Conservation (phyloP, 768 basidiomycete genomes). For the Boletus eberwhitei region DNA sequence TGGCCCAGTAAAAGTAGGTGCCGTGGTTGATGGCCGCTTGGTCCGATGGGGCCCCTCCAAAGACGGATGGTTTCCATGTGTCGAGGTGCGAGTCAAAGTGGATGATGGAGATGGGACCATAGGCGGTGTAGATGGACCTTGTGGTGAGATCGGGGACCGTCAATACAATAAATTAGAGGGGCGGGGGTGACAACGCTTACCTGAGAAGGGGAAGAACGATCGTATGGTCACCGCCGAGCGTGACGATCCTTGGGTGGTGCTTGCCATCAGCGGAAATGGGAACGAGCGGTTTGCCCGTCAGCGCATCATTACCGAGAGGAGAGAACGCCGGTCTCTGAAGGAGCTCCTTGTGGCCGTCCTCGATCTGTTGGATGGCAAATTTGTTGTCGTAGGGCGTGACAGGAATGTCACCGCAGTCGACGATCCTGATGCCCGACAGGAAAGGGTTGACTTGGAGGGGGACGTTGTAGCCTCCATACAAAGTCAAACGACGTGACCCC, state of each 20-base stretch:
- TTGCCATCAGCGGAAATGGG: slow-evolving; percentile 68
- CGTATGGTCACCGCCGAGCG: slow-evolving; percentile 87
- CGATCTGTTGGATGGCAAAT: slow-evolving; percentile 70
- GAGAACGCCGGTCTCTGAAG: slow-evolving; percentile 63
- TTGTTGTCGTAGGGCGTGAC: slow-evolving; percentile 79
- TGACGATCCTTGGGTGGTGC: slow-evolving; percentile 75
- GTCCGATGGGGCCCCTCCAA: slow-evolving; percentile 68
- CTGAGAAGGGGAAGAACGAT: slow-evolving; percentile 61
- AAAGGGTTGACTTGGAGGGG: slow-evolving; percentile 74
- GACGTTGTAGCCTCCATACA: slow-evolving; percentile 79
- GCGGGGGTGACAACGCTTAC: slow-evolving; percentile 4
- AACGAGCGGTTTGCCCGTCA: slow-evolving; percentile 53
- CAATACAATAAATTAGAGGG: background rate
- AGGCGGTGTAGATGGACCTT: slow-evolving; percentile 73
- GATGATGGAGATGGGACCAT: slow-evolving; percentile 78
- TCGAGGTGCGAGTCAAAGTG: slow-evolving; percentile 88
- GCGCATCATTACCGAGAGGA: slow-evolving; percentile 57
- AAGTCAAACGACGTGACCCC: slow-evolving; percentile 70
- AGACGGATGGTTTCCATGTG: slow-evolving; percentile 74
- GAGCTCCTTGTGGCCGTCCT: slow-evolving; percentile 65
- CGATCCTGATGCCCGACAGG: slow-evolving; percentile 59
- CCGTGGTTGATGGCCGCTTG: slow-evolving; percentile 83
- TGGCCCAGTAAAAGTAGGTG: slow-evolving; percentile 89
- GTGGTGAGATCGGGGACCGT: background rate
- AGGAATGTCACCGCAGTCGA: slow-evolving; percentile 77